Base-by-base conservation (phyloP, 2,329 filamentous ascomycete species). In the Neopestalotiopsis sp. region DNA sequence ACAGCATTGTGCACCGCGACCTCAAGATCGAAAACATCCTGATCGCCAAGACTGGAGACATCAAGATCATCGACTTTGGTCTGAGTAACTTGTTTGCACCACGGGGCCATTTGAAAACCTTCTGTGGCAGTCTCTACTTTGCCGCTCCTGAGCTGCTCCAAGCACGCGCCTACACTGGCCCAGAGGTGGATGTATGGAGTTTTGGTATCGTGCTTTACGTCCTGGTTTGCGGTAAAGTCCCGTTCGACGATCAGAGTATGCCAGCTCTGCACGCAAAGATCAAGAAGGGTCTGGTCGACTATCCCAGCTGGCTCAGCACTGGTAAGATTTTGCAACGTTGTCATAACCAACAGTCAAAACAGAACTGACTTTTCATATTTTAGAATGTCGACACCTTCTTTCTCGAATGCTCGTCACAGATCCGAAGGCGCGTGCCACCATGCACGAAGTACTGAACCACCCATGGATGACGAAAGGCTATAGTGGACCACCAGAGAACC, bases 191-290 rank as follows among this genome's bases (percentile, higher is more conserved):
- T 77, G 89, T 98, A 1, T 99, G 96, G 96, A 98, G 96, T 83
- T 98, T 98, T 81, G 96, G 96, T 28, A 98, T 99, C 74, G 96
- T 99, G 13, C 88, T 99, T 14, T 99, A 98, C 76, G 96, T 99
- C 69, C 83, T 99, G 71, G 96, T 98, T 4, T 98, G 96, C 78
- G 96, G 96, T 66, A 98, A 98, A 81, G 96, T 99, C 3, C 96
- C 96, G 0, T 99, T 99, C 77, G 96, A 99, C 78, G 96, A 99
- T 78, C 96, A 99, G 82, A 98, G 95, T 83, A 99, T 99, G 94
- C 96, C 95, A 45, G 95, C 97, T 72, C 85, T 99, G 63, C 96
- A 99, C 82, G 95, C 95, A 69, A 99, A 99, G 84, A 99, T 99
- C 81, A 99, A 99, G 84, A 97, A 97, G 79, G 96, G 96, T 45